A percentile compares a stretch with the other conserved stretches of the same genome.
These are phyloP conservation scores for Capniomyces stellatus DNA, from an alignment of 371 early-diverging fungal species.

Conservation along the genomic window DNA sequence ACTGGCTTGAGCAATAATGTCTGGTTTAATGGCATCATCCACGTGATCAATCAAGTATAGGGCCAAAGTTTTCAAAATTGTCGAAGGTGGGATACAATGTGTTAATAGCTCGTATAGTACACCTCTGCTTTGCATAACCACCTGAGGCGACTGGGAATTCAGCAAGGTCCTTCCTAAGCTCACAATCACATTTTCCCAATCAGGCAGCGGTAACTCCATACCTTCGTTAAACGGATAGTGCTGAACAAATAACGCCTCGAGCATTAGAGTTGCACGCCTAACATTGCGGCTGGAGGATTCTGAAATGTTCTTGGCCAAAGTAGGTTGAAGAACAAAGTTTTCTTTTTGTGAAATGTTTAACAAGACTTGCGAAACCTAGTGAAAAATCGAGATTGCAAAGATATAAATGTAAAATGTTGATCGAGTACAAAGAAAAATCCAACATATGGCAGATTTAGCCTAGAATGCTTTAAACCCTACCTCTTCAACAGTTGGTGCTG, in stretches of 20 bases:
- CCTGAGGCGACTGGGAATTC: slow-evolving; percentile 49
- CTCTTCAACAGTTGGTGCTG: slow-evolving; percentile 59
- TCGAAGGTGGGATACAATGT: slow-evolving; percentile 72
- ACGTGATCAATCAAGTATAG: slow-evolving; percentile 45
- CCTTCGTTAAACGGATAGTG: slow-evolving; percentile 43
- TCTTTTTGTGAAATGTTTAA: slow-evolving; percentile 52
- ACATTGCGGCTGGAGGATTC: slow-evolving; percentile 64
- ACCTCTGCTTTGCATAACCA: slow-evolving; percentile 51
- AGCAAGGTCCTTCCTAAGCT: slow-evolving; percentile 50
- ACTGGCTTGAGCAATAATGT: slow-evolving; percentile 58
- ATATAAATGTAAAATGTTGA: background rate
- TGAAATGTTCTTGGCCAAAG: slow-evolving; percentile 47
- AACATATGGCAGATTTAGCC: background rate
- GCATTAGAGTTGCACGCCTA: slow-evolving; percentile 70
- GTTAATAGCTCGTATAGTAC: slow-evolving; percentile 72
- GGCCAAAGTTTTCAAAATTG: slow-evolving; percentile 64
- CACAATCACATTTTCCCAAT: slow-evolving; percentile 76
- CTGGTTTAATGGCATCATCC: slow-evolving; percentile 38
- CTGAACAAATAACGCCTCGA: slow-evolving; percentile 72
- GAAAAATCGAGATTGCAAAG: background rate
- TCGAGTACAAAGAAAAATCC: background rate
- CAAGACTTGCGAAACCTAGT: background rate
- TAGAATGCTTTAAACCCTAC: slow-evolving; percentile 17
- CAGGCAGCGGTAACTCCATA: slow-evolving; percentile 39
- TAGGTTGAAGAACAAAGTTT: slow-evolving; percentile 41